Conservation (phyloP, 306 rosid genomes). For the Corylus avellana region DNA sequence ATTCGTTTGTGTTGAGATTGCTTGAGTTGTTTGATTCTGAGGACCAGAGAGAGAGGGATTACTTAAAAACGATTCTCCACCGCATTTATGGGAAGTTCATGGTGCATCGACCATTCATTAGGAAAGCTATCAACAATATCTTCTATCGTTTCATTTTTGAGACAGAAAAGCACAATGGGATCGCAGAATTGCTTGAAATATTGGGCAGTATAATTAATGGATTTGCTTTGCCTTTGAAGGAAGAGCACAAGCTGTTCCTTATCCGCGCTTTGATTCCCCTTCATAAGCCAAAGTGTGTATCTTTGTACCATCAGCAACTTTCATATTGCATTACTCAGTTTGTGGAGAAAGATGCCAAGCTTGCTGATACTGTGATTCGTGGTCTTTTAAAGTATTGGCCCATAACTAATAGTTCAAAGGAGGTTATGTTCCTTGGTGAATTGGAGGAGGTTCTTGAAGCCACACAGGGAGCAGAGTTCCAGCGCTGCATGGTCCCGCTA, state of each 20-base stretch:
- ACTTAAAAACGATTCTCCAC: constrained; percentile 63
- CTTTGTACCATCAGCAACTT: constrained; percentile 65
- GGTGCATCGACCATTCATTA: constrained; percentile 68
- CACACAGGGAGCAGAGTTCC: constrained; percentile 59
- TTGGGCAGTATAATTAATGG: constrained; percentile 66
- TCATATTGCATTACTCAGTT: constrained; percentile 63
- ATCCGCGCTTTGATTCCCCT: constrained; percentile 62
- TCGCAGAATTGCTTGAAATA: constrained; percentile 65
- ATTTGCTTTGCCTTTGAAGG: constrained; percentile 69
- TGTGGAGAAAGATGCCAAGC: constrained; percentile 66
- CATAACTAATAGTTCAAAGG: constrained; percentile 57
- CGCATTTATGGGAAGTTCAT: constrained; percentile 66
- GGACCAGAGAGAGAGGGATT: constrained; percentile 74
- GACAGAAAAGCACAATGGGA: constrained; percentile 63
- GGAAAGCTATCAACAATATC: constrained; percentile 63
- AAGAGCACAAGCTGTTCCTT: constrained; percentile 72
- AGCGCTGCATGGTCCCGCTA: constrained; percentile 58
- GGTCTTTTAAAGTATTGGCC: constrained; percentile 72
- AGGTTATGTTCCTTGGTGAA: constrained; percentile 68
- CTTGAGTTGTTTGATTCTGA: constrained; percentile 67
- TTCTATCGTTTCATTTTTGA: constrained; percentile 64
- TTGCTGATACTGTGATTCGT: constrained; percentile 58
- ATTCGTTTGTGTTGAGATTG: constrained; percentile 56
- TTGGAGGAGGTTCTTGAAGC: constrained; percentile 67
- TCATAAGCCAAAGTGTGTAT: constrained; percentile 61